Evolutionary conservation across 1,284 basidiomycete genomes (phyloP), one percentile per base, ranked within the genome.

Genomic region (Cutaneotrichosporon sp.): DNA sequence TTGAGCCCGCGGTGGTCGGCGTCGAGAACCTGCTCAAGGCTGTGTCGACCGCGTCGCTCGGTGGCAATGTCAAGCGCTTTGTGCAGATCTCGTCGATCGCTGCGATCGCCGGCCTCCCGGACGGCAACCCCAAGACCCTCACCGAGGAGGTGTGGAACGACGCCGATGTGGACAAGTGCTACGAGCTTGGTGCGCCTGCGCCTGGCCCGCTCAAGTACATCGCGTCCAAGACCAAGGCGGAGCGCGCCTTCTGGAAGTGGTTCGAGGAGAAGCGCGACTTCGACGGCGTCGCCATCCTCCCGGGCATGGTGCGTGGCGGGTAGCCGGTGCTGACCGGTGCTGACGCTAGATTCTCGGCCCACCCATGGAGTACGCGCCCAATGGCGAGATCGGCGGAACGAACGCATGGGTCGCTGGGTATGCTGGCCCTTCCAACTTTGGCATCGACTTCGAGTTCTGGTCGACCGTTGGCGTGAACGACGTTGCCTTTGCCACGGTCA

Each of bases 91-190:
- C 29, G 16, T 60, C 59, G 1, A 29, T 56, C 50, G 56, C 45
- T 2, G 55, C 49, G 33, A 33, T 56, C 24, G 38, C 34, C 11
- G 38, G 43, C 18, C 33, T 46, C 2, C 52, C 54, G 3, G 54
- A 56, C 29, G 54, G 54, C 43, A 47, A 14, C n/a, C 33, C 52
- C 18, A 42, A 42, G 33, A 62, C 57, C 13, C 67, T 65, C 58
- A 65, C 65, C 16, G 68, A 69, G 31, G 58, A 60, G 10, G 82
- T 87, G 71, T 91, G 89, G 89, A 88, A 90, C 78, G 74, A 84
- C 8, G 77, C 80, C n/a, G 49, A 43, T 36, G 49, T 58, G 25
- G 49, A 56, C 54, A 27, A 13, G 34, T 22, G n/a, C 20, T 45
- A 45, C 20, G 43, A 54, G 31, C 51, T 54, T 18, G 63, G 63